Evolutionary conservation across 2,329 filamentous ascomycete genomes (phyloP).

Genomic region (Cercospora berteroae): DNA sequence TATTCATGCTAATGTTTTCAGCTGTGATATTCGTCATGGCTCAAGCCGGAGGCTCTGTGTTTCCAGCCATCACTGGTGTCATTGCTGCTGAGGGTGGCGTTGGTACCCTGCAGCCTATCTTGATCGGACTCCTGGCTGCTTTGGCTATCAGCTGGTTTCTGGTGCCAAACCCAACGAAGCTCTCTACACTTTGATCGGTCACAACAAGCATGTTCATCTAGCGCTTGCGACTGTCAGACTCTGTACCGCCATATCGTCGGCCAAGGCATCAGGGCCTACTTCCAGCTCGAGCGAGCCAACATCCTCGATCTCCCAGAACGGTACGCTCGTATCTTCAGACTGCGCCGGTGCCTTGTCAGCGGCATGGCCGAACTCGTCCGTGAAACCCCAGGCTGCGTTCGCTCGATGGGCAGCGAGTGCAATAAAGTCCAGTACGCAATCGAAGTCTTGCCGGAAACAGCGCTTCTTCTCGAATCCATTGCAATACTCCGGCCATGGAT

Average conservation of each 20-base stretch:
- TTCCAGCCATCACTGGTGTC: constrained; percentile 27
- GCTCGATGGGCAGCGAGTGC: neutral
- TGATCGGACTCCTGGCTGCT: constrained; percentile 49
- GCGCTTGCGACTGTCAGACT: neutral
- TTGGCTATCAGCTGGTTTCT: constrained; percentile 30
- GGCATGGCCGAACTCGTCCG: neutral
- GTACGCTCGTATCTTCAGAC: neutral
- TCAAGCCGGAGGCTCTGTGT: constrained; percentile 25
- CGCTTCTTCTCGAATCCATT: neutral
- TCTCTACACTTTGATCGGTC: neutral
- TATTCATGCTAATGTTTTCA: neutral
- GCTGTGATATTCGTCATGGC: constrained; percentile 28
- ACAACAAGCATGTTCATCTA: neutral
- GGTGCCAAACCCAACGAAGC: constrained; percentile 19
- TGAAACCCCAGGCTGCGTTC: neutral
- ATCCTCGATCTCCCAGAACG: neutral
- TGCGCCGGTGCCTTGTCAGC: neutral
- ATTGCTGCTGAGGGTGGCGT: constrained; percentile 44
- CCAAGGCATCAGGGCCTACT: neutral
- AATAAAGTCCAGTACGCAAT: neutral
- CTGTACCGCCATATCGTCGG: neutral
- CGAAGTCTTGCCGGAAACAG: neutral
- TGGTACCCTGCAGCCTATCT: constrained; percentile 52
- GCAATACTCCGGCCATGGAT: neutral
- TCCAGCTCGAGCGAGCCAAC: neutral